phyloP scores from a whole-genome alignment of 179 eudicot species.

The Drosera spatulata region DNA sequence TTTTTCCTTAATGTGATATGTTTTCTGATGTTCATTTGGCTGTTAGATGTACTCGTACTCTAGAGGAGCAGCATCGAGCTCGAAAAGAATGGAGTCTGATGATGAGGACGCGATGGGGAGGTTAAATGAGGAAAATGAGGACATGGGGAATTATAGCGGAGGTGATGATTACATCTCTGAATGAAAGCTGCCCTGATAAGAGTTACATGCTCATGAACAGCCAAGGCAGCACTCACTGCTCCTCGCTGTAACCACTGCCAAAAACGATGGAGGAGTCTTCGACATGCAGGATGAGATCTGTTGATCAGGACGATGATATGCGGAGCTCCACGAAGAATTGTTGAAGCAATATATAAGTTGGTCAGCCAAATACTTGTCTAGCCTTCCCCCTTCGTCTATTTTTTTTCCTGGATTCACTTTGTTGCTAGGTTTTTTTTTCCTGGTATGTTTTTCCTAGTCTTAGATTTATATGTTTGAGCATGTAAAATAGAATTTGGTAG shows the following conservation, averaged over 20 bases:
- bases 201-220: neutral
- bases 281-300: no score
- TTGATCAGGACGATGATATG: no score
- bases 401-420: no score
- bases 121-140: constrained; percentile 1
- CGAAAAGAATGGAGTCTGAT: neutral
- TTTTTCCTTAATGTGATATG: neutral
- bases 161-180: constrained; percentile 1
- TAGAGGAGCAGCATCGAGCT: neutral
- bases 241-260: neutral
- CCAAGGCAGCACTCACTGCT: neutral
- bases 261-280: no score
- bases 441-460: no score
- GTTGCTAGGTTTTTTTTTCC: no score
- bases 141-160: neutral
- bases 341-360: no score
- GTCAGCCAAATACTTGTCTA: no score
- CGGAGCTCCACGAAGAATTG: no score
- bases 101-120: neutral
- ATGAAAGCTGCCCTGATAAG: neutral
- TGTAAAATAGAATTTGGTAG: no score
- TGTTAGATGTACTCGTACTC: neutral
- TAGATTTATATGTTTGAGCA: no score
- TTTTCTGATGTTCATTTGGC: neutral
- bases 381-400: no score